These are phyloP conservation scores for Podila horticola DNA, from an alignment of 192 early-diverging fungal genomes.

Conservation along the genomic window DNA sequence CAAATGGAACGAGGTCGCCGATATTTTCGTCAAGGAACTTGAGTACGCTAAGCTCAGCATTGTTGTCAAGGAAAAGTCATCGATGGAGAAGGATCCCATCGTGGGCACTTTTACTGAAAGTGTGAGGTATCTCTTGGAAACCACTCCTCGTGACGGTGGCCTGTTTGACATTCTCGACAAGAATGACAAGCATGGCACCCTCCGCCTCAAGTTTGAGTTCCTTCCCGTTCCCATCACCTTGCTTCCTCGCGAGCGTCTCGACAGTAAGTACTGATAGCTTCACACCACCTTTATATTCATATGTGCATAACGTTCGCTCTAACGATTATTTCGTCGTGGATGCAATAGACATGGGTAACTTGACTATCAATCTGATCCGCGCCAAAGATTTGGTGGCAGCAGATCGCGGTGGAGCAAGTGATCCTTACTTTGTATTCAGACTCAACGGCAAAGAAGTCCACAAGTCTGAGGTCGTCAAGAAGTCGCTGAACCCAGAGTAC, in stretches of 20 bases:
- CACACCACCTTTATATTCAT: too few relatives aligned
- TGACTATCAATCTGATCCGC: slow-evolving; percentile 67
- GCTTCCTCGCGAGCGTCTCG: slow-evolving; percentile 60
- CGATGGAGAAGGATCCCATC: slow-evolving; percentile 52
- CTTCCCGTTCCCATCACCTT: slow-evolving; percentile 56
- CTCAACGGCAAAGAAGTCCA: slow-evolving; percentile 72
- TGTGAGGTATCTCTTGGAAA: slow-evolving; percentile 26
- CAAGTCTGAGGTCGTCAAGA: slow-evolving; percentile 77
- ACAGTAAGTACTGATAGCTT: slow-evolving; percentile 11
- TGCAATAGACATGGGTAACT: slow-evolving; percentile 64
- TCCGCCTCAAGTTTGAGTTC: slow-evolving; percentile 56
- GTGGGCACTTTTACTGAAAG: slow-evolving; percentile 24
- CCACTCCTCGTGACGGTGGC: slow-evolving; percentile 22
- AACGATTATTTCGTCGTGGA: too few relatives aligned
- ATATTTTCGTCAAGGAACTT: slow-evolving; percentile 67
- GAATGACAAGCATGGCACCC: slow-evolving; percentile 29
- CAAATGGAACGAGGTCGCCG: slow-evolving; percentile 54
- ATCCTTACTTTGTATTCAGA: slow-evolving; percentile 76
- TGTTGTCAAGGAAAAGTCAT: slow-evolving; percentile 45
- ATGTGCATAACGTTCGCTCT: too few relatives aligned
- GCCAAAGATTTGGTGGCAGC: slow-evolving; percentile 71
- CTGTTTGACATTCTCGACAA: slow-evolving; percentile 38
- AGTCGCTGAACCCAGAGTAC: slow-evolving; percentile 77
- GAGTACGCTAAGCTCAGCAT: slow-evolving; percentile 63
- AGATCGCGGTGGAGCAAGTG: slow-evolving; percentile 78